Conservation (phyloP, 352 stramenopile genomes). For the Globisporangium irregulare region DNA sequence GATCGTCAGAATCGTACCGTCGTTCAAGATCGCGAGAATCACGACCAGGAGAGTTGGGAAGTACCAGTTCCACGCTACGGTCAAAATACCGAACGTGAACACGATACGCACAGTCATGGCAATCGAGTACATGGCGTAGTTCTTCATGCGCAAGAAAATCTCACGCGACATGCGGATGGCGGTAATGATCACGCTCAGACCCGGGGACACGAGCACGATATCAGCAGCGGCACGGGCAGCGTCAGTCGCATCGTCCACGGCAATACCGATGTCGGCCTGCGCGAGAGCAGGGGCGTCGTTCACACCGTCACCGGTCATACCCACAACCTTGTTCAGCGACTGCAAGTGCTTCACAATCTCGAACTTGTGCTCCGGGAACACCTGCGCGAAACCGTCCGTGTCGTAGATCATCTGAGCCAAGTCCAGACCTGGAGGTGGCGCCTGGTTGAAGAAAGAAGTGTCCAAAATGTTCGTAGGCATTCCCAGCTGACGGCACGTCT, state of each 20-base stretch:
- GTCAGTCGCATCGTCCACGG: slow-evolving; percentile 87
- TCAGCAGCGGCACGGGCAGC: slow-evolving; percentile 86
- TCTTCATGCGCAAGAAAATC: slow-evolving; percentile 92
- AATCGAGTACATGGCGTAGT: slow-evolving; percentile 91
- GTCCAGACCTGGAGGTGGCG: slow-evolving; percentile 56
- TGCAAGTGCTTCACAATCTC: slow-evolving; percentile 90
- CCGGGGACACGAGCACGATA: slow-evolving; percentile 87
- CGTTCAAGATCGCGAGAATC: slow-evolving; percentile 90
- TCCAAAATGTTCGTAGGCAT: slow-evolving; percentile 88
- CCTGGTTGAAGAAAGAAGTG: slow-evolving; percentile 76
- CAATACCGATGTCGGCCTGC: slow-evolving; percentile 91
- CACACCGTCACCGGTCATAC: slow-evolving; percentile 89
- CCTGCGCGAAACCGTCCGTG: slow-evolving; percentile 92
- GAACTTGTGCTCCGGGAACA: slow-evolving; percentile 92
- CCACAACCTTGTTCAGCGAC: slow-evolving; percentile 76
- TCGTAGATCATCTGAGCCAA: slow-evolving; percentile 87
- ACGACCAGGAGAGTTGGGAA: slow-evolving; percentile 88
- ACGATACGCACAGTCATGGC: slow-evolving; percentile 88
- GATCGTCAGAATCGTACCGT: slow-evolving; percentile 83
- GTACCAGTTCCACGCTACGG: slow-evolving; percentile 87
- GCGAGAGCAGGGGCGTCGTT: slow-evolving; percentile 91
- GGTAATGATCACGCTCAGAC: slow-evolving; percentile 87
- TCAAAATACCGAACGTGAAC: slow-evolving; percentile 85
- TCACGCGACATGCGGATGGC: slow-evolving; percentile 85
- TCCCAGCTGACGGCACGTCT: slow-evolving; percentile 89